A percentile compares a stretch with the other conserved stretches of the same genome.
These are phyloP conservation scores for Naganishia vaughanmartiniae DNA, from an alignment of 768 basidiomycete species.

Conservation along the genomic window DNA sequence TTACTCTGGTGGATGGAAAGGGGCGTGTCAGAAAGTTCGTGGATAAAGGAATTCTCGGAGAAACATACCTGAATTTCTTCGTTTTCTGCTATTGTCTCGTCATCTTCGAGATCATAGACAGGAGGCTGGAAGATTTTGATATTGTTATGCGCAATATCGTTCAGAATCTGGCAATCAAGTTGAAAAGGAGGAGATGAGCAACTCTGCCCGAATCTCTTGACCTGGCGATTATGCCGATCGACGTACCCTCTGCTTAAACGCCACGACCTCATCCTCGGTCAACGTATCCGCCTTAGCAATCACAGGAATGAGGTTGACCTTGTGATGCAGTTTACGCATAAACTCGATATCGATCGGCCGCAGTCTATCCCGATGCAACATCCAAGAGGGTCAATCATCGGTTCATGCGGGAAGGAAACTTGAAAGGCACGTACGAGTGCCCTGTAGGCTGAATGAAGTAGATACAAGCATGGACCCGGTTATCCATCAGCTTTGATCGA, in stretches of 20 bases:
- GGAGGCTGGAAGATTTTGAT: slow-evolving; percentile 99
- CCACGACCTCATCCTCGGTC: slow-evolving; percentile 83
- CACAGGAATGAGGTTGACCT: slow-evolving; percentile 97
- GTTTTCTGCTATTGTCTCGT: slow-evolving; percentile 93
- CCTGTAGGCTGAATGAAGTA: slow-evolving; percentile 97
- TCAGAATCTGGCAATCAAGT: slow-evolving; percentile 64
- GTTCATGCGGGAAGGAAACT: neutral
- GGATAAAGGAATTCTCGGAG: neutral
- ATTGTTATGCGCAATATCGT: slow-evolving; percentile 89
- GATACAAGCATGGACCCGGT: slow-evolving; percentile 92
- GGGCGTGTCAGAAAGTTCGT: slow-evolving; percentile 21
- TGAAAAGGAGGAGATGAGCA: neutral
- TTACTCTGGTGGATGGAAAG: slow-evolving; percentile 61
- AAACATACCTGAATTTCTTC: slow-evolving; percentile 76
- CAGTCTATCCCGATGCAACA: slow-evolving; percentile 57
- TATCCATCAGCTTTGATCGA: slow-evolving; percentile 86
- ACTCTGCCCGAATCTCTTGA: neutral
- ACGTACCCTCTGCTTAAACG: slow-evolving; percentile 88
- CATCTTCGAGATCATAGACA: slow-evolving; percentile 95
- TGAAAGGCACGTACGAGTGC: slow-evolving; percentile 69
- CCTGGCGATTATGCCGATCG: neutral
- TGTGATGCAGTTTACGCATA: slow-evolving; percentile 97
- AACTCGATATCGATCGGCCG: slow-evolving; percentile 99
- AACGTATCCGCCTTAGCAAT: slow-evolving; percentile 97
- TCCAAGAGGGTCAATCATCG: neutral